These are phyloP conservation scores for Nicotiana tomentosiformis DNA, from an alignment of 257 asterid species.

Conservation along the genomic window DNA sequence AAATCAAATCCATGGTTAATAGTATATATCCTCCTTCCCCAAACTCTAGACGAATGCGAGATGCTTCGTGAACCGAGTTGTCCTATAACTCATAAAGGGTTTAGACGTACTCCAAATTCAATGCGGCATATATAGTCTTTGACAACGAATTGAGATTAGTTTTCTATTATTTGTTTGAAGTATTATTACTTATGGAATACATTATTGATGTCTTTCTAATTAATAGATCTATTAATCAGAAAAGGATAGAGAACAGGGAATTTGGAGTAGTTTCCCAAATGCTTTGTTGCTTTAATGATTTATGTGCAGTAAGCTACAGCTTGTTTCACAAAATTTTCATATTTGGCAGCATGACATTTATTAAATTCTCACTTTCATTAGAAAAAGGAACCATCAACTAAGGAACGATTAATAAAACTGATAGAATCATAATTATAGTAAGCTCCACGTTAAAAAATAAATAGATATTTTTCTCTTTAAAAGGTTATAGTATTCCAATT, in stretches of 20 bases:
- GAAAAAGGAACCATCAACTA: neutral
- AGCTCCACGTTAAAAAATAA: neutral
- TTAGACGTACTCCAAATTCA: no score
- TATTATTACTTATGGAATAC: neutral
- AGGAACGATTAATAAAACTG: neutral
- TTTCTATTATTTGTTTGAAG: neutral
- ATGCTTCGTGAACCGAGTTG: no score
- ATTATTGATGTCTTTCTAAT: neutral
- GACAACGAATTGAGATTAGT: neutral
- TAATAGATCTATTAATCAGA: no score
- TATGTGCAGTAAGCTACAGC: no score
- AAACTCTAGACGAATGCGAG: no score
- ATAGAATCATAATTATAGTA: no score
- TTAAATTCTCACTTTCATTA: no score
- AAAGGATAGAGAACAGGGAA: neutral
- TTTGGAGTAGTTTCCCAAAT: neutral
- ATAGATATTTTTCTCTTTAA: neutral
- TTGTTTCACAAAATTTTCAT: no score
- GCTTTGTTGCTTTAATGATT: neutral
- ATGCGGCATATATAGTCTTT: neutral
- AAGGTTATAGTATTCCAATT: neutral
- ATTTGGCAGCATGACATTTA: no score
- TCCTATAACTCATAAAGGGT: no score
- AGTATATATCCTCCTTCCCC: no score
- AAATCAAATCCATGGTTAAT: no score